Evolutionary conservation across 2,329 filamentous ascomycete genomes (phyloP), one percentile per base, ranked within the genome.

Genomic region (Dothideomycetes sp.): DNA sequence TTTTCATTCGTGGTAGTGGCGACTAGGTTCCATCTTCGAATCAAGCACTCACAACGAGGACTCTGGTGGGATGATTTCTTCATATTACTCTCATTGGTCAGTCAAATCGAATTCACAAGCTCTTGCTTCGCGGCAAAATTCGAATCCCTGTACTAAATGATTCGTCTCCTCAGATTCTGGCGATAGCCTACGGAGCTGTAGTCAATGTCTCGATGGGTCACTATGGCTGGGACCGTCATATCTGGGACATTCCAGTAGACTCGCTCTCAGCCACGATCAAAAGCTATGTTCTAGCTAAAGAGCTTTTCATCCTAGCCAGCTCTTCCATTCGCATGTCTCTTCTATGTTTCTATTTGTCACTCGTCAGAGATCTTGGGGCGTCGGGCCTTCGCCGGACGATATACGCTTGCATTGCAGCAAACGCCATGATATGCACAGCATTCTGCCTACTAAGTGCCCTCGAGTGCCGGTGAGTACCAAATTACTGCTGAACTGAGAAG

Each of bases 271-370:
- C 34, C 15, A 52, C 56, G 3, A 46, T 49, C 17, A 64, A 65
- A 44, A 56, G 64, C 12, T 64, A 61, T 3, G 58, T 66, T 46
- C 51, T 52, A 1, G 57, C 63, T 3, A 68, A 68, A 45, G 40
- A 63, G 4, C 48, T 63, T 7, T 68, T 66, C 45, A 57, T 56
- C 1, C 48, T 56, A n/a, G 61, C 63, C 3, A 53, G 63, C 1
- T 63, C 60, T 1, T 66, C 64, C 42, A 66, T 62, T 0, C 52
- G 65, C 9, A 52, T 65, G n/a, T 64, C 62, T 0, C 49, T 69
- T 5, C 56, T 67, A 22, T 59, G 52, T 42, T 66, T 68, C 49
- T 69, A 68, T 45, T 66, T 66, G 34, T 58, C 65, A 10, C 51
- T 68, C 5, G 53, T 66, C n/a, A 45, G 56, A 7, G 63, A 67